Percentiles rank a stretch among this genome's conserved stretches.
These are phyloP conservation scores for Nidula niveotomentosa DNA, from an alignment of 1,284 basidiomycete genomes.

Conservation along the genomic window DNA sequence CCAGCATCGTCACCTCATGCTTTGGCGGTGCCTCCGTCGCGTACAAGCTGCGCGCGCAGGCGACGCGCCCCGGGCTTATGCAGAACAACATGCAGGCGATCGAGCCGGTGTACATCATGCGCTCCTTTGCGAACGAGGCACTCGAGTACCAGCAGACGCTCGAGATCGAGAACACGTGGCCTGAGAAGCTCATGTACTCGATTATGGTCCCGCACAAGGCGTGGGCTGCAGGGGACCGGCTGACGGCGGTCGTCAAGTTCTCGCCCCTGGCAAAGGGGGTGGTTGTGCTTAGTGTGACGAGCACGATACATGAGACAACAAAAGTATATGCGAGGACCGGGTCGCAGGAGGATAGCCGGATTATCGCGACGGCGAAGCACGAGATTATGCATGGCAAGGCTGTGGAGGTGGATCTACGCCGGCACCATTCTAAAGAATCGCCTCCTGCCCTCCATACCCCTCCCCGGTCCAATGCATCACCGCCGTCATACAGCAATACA, in stretches of 20 bases:
- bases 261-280: slow-evolving; percentile 86
- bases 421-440: not conserved
- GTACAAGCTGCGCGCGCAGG: slow-evolving; percentile 88
- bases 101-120: slow-evolving; percentile 65
- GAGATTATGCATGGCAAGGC: slow-evolving; percentile 69
- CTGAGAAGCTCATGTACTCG: slow-evolving; percentile 91
- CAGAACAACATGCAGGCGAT: slow-evolving; percentile 69
- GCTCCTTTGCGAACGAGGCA: slow-evolving; percentile 78
- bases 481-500: not conserved
- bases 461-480: not conserved
- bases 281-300: slow-evolving; percentile 64
- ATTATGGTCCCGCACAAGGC: slow-evolving; percentile 88
- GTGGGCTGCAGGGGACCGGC: slow-evolving; percentile 85
- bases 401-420: slow-evolving; percentile 31
- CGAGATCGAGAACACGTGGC: slow-evolving; percentile 96
- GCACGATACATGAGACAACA: slow-evolving; percentile 75
- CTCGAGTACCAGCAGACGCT: slow-evolving; percentile 95
- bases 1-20: slow-evolving; percentile 61
- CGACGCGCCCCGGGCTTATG: slow-evolving; percentile 64
- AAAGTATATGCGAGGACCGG: slow-evolving; percentile 60
- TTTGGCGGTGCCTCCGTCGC: slow-evolving; percentile 66
- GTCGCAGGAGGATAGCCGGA: slow-evolving; percentile 61
- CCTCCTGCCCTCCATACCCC: not conserved
- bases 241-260: slow-evolving; percentile 85
- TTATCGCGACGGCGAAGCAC: slow-evolving; percentile 67